These are phyloP conservation scores for Vitis hybrid DNA, from an alignment of 177 flowering plant genomes.

Conservation along the genomic window DNA sequence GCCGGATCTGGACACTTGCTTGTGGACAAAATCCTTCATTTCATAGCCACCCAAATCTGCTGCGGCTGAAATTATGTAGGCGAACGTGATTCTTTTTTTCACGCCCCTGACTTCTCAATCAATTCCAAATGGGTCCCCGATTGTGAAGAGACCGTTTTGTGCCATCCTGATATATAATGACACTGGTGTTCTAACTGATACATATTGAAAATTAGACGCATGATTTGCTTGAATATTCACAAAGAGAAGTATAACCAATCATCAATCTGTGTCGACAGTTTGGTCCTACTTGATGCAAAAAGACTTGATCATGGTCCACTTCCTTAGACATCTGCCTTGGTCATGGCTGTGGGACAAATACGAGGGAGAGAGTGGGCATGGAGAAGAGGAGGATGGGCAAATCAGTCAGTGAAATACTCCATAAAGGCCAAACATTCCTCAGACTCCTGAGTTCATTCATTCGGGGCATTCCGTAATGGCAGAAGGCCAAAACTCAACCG, in stretches of 20 bases:
- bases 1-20: conserved; percentile 27
- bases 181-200: neutral
- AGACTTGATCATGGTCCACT: no score
- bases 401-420: neutral
- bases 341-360: no score
- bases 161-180: neutral
- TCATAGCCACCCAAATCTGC: conserved; percentile 25
- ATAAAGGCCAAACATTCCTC: conserved; percentile 10
- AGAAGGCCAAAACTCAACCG: conserved; percentile 20
- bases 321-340: no score
- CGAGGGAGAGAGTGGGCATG: conserved; percentile 4
- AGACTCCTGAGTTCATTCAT: neutral
- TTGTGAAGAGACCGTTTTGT: neutral
- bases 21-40: conserved; percentile 35
- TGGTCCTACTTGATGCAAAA: no score
- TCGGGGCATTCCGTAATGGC: conserved; percentile 31
- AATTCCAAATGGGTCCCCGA: neutral
- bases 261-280: no score
- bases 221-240: no score
- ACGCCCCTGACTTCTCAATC: neutral
- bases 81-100: conserved; percentile 4
- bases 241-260: no score
- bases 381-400: neutral
- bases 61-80: conserved; percentile 12
- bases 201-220: no score